phyloP scores from a whole-genome alignment of 768 basidiomycete species.

The Panellus pusillus region DNA sequence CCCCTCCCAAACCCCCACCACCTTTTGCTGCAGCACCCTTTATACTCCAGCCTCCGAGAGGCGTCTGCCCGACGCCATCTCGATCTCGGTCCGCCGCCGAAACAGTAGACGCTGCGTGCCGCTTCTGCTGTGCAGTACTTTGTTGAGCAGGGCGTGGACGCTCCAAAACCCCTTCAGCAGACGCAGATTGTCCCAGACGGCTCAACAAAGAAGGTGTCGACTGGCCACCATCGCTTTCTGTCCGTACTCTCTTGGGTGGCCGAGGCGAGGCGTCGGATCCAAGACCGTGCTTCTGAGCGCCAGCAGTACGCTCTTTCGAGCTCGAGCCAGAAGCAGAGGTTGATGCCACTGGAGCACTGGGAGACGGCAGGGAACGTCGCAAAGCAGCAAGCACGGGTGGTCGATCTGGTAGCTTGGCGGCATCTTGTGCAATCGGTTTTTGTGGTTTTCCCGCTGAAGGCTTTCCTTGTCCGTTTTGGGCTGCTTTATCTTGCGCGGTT shows the following conservation, averaged over 20 bases:
- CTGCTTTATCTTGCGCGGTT: conserved; percentile 18
- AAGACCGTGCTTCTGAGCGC: conserved; percentile 20
- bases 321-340: conserved; percentile 8
- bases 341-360: conserved; percentile 21
- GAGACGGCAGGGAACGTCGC: conserved; percentile 2
- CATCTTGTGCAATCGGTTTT: conserved; percentile 2
- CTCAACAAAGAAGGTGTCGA: conserved; percentile 43
- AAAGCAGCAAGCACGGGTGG: background rate
- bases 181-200: conserved; percentile 32
- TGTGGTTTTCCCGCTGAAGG: conserved; percentile 1
- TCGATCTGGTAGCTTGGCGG: background rate
- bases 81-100: conserved; percentile 18
- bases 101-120: background rate
- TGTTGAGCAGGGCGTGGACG: background rate
- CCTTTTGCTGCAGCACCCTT: conserved; percentile 48
- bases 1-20: conserved; percentile 6
- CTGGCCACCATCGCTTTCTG: conserved; percentile 11
- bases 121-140: conserved; percentile 8
- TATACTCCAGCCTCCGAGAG: conserved; percentile 50
- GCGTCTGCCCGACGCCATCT: conserved; percentile 25
- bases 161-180: conserved; percentile 18
- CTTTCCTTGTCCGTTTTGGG: conserved; percentile 11
- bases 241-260: conserved; percentile 34
- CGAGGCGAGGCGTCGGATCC: conserved; percentile 32
- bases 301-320: conserved; percentile 14